phyloP scores from a whole-genome alignment of 768 basidiomycete genomes.

The Neoboletus subvelutipes region DNA sequence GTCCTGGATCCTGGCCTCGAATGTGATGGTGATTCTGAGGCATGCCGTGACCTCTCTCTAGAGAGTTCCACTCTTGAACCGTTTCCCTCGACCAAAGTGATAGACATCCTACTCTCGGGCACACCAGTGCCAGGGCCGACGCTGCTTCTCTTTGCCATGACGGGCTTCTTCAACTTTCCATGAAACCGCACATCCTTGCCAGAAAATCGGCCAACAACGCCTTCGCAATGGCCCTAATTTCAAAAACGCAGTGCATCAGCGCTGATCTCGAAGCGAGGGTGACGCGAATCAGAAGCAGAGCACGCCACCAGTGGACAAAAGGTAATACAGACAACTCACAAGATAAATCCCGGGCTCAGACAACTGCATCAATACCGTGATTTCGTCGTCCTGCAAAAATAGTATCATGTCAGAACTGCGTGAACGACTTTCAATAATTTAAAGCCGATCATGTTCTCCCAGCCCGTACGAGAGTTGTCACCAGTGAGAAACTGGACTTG shows the following conservation, averaged over 20 bases:
- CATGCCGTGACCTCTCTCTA: conserved; percentile 5
- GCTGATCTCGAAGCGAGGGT: background rate
- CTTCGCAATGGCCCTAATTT: conserved; percentile 79
- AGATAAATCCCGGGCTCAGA: conserved; percentile 56
- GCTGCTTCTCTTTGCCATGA: conserved; percentile 65
- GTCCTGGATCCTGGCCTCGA: conserved; percentile 20
- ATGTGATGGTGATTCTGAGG: conserved; percentile 19
- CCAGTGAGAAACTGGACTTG: conserved; percentile 28
- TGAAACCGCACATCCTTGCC: conserved; percentile 66
- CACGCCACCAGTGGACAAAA: background rate
- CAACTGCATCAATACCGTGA: conserved; percentile 74
- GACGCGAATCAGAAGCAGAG: background rate
- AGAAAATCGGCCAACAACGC: conserved; percentile 75
- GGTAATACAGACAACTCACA: conserved; percentile 42
- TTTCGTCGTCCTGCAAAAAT: conserved; percentile 65
- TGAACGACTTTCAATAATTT: background rate
- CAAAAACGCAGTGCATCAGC: background rate
- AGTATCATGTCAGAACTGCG: conserved; percentile 9
- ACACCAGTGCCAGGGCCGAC: conserved; percentile 5
- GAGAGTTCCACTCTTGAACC: background rate
- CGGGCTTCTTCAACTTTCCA: conserved; percentile 72
- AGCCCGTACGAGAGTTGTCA: background rate
- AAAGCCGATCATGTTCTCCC: too few relatives aligned
- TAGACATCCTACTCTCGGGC: conserved; percentile 15
- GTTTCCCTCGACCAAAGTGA: conserved; percentile 18